A percentile compares a stretch with the other conserved stretches of the same genome.
These are phyloP conservation scores for Babesia divergens DNA, from an alignment of 169 alveolate species.

Conservation along the genomic window DNA sequence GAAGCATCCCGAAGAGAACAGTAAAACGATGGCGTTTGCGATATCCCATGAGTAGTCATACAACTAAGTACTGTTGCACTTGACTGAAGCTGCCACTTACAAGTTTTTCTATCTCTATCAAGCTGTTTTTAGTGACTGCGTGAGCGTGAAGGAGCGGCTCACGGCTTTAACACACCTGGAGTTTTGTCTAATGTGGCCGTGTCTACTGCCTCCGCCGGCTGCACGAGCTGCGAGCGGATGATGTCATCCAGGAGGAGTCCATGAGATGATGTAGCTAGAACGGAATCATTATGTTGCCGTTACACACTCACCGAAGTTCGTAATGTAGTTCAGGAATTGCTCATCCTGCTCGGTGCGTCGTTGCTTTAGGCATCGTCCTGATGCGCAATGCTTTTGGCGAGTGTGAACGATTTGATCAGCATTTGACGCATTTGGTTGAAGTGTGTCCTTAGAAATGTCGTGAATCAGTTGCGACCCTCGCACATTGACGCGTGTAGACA, in stretches of 20 bases:
- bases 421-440: neutral
- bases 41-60: slow-evolving; percentile 37
- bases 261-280: neutral
- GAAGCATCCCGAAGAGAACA: slow-evolving; percentile 1
- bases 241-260: slow-evolving; percentile 13
- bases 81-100: no score
- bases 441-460: neutral
- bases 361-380: slow-evolving; percentile 5
- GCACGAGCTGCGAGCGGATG: slow-evolving; percentile 10
- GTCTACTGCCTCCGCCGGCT: neutral
- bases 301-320: slow-evolving; percentile 18
- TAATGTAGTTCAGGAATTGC: slow-evolving; percentile 23
- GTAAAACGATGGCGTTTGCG: slow-evolving; percentile 15
- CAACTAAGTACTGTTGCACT: slow-evolving; percentile 6
- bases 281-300: neutral
- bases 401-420: neutral
- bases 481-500: neutral
- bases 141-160: no score
- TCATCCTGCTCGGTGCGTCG: slow-evolving; percentile 12
- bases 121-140: no score
- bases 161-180: slow-evolving; percentile 2
- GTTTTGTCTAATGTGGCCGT: neutral
- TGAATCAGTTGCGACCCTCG: neutral
- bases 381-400: neutral
- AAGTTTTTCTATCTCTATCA: no score